Evolutionary conservation across 441 rosid genomes (phyloP).

Genomic region (Mallotus japonicus): DNA sequence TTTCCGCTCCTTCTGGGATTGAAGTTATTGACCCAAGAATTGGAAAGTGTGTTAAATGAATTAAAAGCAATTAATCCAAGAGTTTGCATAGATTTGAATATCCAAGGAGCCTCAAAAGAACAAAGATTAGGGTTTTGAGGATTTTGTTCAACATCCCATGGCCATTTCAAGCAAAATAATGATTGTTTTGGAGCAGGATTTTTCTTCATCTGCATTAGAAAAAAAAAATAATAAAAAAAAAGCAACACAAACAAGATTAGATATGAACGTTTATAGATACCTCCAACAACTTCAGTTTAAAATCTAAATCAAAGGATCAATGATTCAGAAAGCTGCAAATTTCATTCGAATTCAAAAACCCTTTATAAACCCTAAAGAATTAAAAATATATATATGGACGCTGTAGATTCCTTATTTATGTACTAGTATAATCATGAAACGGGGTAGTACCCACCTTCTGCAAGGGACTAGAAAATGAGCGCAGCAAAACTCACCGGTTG

Average conservation of each 20-base stretch:
- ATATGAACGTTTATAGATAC: neutral
- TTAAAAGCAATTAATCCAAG: slow-evolving; percentile 60
- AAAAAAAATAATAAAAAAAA: neutral
- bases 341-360: neutral
- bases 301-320: neutral
- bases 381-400: neutral
- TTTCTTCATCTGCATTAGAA: slow-evolving; percentile 25
- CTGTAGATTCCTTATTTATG: neutral
- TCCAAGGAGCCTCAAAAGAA: slow-evolving; percentile 64
- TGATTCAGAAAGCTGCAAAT: neutral
- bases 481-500: neutral
- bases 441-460: no score
- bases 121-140: slow-evolving; percentile 42
- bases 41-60: slow-evolving; percentile 44
- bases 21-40: slow-evolving; percentile 33
- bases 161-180: slow-evolving; percentile 74
- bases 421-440: neutral
- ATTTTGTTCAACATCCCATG: slow-evolving; percentile 56
- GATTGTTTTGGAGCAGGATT: slow-evolving; percentile 38
- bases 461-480: no score
- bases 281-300: no score
- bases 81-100: slow-evolving; percentile 67
- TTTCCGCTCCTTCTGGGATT: slow-evolving; percentile 27
- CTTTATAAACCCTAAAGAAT: slow-evolving; percentile 1
- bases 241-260: neutral